These are phyloP conservation scores for Cicer arietinum DNA, from an alignment of 306 rosid genomes.

Conservation along the genomic window DNA sequence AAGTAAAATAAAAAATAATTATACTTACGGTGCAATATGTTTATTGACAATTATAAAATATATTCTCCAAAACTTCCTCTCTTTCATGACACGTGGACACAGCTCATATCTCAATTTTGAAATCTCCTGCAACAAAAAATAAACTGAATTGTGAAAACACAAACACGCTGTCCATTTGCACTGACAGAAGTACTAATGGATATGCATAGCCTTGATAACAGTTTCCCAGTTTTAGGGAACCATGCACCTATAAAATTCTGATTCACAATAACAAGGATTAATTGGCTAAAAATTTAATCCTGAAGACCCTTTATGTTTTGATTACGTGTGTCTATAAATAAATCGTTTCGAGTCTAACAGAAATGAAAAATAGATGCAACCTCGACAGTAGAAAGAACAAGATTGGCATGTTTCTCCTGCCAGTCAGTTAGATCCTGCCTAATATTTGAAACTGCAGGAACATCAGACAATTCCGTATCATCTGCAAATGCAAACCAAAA, in stretches of 20 bases:
- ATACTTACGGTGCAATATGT: conserved; percentile 67
- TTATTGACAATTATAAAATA: conserved; percentile 65
- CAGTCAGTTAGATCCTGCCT: conserved; percentile 76
- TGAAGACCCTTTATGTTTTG: neutral
- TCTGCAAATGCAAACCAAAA: conserved; percentile 54
- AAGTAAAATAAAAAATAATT: conserved; percentile 8
- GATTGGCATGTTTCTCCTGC: conserved; percentile 76
- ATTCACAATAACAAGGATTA: conserved; percentile 14
- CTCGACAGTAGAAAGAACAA: conserved; percentile 70
- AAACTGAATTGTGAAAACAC: neutral
- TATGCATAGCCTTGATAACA: conserved; percentile 28
- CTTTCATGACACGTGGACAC: conserved; percentile 77
- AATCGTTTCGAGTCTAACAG: neutral
- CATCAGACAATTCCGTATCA: conserved; percentile 57
- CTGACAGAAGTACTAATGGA: neutral
- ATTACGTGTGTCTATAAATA: neutral
- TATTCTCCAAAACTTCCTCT: conserved; percentile 82
- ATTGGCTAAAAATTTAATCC: neutral
- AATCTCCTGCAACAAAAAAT: conserved; percentile 62
- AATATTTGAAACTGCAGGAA: conserved; percentile 64
- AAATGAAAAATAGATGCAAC: conserved; percentile 43
- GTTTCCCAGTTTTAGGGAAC: neutral
- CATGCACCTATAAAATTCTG: neutral
- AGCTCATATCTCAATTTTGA: conserved; percentile 70
- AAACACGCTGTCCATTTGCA: too few relatives aligned